Conservation (phyloP, 1,284 basidiomycete genomes). For the Papiliotrema nemorosa region DNA sequence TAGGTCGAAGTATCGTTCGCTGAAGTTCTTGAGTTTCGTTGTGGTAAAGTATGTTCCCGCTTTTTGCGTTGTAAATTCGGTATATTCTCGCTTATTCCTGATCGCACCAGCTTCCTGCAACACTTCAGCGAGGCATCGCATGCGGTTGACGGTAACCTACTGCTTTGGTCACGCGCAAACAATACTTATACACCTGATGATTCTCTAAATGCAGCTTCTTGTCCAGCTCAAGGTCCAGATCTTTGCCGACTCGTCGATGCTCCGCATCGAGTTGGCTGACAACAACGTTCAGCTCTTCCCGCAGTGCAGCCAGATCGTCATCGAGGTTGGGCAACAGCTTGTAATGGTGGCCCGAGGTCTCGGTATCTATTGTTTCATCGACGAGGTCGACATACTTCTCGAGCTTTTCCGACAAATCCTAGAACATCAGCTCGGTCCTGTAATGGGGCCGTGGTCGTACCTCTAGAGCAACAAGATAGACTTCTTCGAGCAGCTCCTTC, state of each 20-base stretch:
- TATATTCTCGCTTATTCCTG: conserved; percentile 66
- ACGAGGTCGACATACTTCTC: conserved; percentile 89
- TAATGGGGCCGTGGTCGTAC: conserved; percentile 50
- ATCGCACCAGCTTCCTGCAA: conserved; percentile 80
- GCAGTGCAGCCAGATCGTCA: conserved; percentile 65
- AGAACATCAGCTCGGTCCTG: no score
- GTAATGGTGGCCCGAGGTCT: conserved; percentile 78
- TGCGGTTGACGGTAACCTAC: conserved; percentile 50
- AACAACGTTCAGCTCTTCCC: conserved; percentile 64
- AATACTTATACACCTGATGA: conserved; percentile 84
- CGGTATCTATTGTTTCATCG: conserved; percentile 89
- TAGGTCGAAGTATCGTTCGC: conserved; percentile 62
- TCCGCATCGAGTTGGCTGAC: conserved; percentile 82
- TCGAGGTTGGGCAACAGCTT: conserved; percentile 72
- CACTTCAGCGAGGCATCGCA: neutral
- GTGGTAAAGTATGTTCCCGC: conserved; percentile 93
- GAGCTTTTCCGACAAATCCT: conserved; percentile 52
- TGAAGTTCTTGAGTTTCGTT: conserved; percentile 64
- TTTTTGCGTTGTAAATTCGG: conserved; percentile 82
- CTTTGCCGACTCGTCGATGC: conserved; percentile 67
- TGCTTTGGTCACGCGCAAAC: conserved; percentile 86
- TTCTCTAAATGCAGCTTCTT: conserved; percentile 98
- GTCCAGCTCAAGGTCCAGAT: conserved; percentile 80
- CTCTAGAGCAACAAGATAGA: conserved; percentile 62
- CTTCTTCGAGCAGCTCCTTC: conserved; percentile 61